Base-by-base conservation (phyloP, 2,329 filamentous ascomycete genomes). In the Sarocladiaceae sp. region DNA sequence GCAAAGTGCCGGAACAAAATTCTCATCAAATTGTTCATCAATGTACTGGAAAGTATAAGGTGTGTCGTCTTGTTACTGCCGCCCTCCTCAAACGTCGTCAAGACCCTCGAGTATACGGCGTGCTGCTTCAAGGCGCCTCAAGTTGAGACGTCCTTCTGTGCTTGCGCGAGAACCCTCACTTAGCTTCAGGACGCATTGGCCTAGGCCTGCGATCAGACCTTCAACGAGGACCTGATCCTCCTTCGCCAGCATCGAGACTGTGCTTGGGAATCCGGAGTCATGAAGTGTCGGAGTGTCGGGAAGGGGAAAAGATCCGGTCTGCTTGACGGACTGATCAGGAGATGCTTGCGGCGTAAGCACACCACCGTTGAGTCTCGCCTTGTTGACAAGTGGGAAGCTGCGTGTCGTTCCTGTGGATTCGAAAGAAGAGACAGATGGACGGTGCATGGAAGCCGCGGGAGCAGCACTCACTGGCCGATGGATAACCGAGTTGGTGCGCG, bases 91-190 rank as follows among this genome's bases (percentile, higher is more conserved):
- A 53, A 39, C 59, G 26, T 75, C 75, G 56, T 84, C 78, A 54
- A 84, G 71, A 4, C 88, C 89, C 58, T 93, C 88, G 26, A 96
- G 73, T 3, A 89, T 79, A 50, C 81, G 77, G 54, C 84, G 82
- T 4, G 90, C 91, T 50, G 83, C 81, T 58, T 95, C 89, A 49
- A 96, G 77, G 58, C 87, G 78, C 56, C 87, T 75, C 54, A 90
- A 76, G 66, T 88, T 83, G 54, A 86, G 75, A 52, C 84, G 76
- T 48, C 77, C 79, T 58, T 88, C 80, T 55, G 80, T 69, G 59
- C 76, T 76, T 53, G 78, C 69, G 57, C 71, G 70, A 57, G 80
- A 72, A 50, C 74, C 68, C 68, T 87, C 75, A 53, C 78, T 73
- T 56, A 86, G 59, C 26, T 75, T 79, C 8, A 84, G 64, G 1